Percentiles rank a stretch among this genome's conserved stretches.
Conservation (phyloP, 306 rosid genomes). For the Ochetophila trinervis region DNA sequence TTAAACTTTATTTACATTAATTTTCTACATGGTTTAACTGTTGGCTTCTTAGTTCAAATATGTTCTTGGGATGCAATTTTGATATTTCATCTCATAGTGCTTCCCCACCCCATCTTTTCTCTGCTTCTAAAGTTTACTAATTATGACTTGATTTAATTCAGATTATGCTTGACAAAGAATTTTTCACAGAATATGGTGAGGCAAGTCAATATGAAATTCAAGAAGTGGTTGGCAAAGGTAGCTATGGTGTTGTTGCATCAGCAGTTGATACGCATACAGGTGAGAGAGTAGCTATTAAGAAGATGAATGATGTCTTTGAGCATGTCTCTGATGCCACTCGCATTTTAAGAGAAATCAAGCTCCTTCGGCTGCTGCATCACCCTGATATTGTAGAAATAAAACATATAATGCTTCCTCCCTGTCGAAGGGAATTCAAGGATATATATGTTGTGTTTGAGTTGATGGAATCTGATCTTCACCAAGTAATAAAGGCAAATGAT, state of each 20-base stretch:
- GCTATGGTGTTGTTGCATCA: constrained; percentile 75
- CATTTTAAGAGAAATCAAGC: constrained; percentile 62
- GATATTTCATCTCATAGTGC: neutral
- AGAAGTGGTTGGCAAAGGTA: constrained; percentile 64
- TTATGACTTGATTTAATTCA: constrained; percentile 29
- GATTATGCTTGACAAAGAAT: constrained; percentile 63
- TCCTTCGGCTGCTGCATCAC: constrained; percentile 61
- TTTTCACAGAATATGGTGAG: constrained; percentile 73
- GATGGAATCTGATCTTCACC: constrained; percentile 70
- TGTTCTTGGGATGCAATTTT: constrained; percentile 2
- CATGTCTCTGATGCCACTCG: constrained; percentile 65
- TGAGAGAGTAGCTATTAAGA: constrained; percentile 66
- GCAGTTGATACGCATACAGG: constrained; percentile 65
- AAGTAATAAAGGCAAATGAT: constrained; percentile 57
- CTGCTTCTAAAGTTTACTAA: constrained; percentile 16
- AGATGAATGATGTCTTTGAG: constrained; percentile 59
- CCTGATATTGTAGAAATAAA: constrained; percentile 67
- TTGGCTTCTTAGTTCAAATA: neutral
- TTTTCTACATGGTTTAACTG: neutral
- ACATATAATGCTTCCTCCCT: constrained; percentile 70
- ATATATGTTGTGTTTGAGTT: constrained; percentile 64
- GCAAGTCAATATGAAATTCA: constrained; percentile 62
- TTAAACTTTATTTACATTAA: neutral
- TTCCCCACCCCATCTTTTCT: neutral
- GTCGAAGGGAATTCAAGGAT: constrained; percentile 60